Evolutionary conservation across 257 asterid species (phyloP), one percentile per base, ranked within the genome.

Genomic region (Solanum raphanifolium): DNA sequence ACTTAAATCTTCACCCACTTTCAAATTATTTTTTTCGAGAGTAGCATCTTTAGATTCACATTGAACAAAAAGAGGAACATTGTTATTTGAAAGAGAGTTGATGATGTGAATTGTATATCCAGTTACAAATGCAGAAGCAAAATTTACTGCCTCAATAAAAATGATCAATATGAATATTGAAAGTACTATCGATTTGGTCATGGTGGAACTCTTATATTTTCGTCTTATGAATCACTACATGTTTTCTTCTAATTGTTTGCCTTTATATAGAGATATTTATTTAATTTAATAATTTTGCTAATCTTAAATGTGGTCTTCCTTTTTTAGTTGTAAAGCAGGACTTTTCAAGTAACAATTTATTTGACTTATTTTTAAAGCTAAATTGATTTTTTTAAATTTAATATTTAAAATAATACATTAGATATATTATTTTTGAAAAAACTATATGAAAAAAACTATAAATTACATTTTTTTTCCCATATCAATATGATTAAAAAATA

Each of bases 1-100:
- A 75, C 25, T 13, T 0, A 20, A 74, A 10, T 35, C 82, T 9
- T 74, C 31, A 35, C 83, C 83, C 15, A 74, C 20, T 8, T 20
- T 10, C 13, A 23, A 31, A 0, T 1, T 6, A 3, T n/a, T 6
- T 39, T 1, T 23, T 6, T 2, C 4, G 4, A 21, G 34, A 38
- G n/a, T 27, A 13, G 31, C 15, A 84, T 84, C 6, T 62, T 43
- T 84, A 7, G 55, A 52, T 62, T 13, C 16, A n/a, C 69, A 88
- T 35, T 55, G 38, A 25, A 68, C 76, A 43, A 3, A 21, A 11
- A 76, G 13, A 76, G 35, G 34, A 39, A 38, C 6, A 5, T 76
- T 21, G 2, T 76, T n/a, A n/a, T 76, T 76, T 76, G 5, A 11
- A 32, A 76, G 35, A 7, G 58, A 58, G 7, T 38, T 9, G 4